phyloP scores from a whole-genome alignment of 192 early-diverging fungal species.

The Coemansia javaensis region DNA sequence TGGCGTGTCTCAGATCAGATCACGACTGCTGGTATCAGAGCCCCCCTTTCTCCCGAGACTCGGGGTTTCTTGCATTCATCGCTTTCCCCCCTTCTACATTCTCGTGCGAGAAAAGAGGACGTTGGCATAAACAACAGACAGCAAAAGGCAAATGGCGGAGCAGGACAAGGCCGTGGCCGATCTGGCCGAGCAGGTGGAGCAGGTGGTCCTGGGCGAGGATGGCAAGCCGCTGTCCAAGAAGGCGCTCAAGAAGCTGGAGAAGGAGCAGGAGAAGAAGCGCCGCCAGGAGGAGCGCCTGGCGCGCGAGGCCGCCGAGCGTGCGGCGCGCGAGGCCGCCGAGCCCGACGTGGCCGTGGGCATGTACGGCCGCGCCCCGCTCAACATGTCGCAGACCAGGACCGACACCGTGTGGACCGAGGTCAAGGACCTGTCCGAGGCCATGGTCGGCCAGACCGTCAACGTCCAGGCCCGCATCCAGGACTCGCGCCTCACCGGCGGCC shows the following conservation, averaged over 20 bases:
- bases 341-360: constrained; percentile 74
- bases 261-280: constrained; percentile 81
- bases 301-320: constrained; percentile 61
- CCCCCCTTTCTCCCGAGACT: too few species aligned
- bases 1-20: too few species aligned
- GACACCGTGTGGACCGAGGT: constrained; percentile 65
- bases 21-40: too few species aligned
- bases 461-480: constrained; percentile 90
- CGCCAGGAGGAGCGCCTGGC: constrained; percentile 59
- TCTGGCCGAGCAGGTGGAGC: constrained; percentile 33
- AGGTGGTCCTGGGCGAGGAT: constrained; percentile 62
- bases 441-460: constrained; percentile 70
- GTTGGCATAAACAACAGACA: too few species aligned
- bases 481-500: constrained; percentile 73
- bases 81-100: background rate
- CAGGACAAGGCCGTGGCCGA: constrained; percentile 10
- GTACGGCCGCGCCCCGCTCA: constrained; percentile 85
- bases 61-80: background rate
- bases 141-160: constrained; percentile 16
- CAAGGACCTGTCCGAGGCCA: constrained; percentile 54
- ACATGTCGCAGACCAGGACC: constrained; percentile 75
- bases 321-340: constrained; percentile 50
- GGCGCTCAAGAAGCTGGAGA: constrained; percentile 90
- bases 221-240: constrained; percentile 89
- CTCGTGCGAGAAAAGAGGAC: too few species aligned